A percentile compares a stretch with the other conserved stretches of the same genome.
phyloP scores from a whole-genome alignment of 805 yeast species.

The Wickerhamomyces ciferrii region DNA sequence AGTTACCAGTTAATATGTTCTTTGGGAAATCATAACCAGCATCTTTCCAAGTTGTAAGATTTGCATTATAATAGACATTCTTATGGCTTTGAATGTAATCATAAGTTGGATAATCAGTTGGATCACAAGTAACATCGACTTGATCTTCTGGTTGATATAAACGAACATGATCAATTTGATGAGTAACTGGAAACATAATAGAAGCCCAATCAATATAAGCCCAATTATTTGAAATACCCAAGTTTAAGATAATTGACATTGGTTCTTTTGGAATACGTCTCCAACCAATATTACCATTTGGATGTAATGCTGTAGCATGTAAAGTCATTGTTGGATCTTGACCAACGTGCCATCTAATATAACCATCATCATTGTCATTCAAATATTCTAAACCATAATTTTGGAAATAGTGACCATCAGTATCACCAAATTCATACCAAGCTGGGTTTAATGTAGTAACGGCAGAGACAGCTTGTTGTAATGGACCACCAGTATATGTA shows the following conservation, averaged over 20 bases:
- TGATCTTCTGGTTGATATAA: conserved; percentile 79
- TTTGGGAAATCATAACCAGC: conserved; percentile 75
- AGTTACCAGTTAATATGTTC: conserved; percentile 51
- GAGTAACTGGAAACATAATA: conserved; percentile 68
- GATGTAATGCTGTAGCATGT: conserved; percentile 70
- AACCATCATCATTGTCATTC: conserved; percentile 67
- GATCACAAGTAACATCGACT: conserved; percentile 75
- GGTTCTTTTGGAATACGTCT: conserved; percentile 85
- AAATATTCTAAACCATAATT: conserved; percentile 72
- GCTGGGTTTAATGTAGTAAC: conserved; percentile 69
- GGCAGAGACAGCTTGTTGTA: conserved; percentile 89
- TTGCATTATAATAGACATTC: conserved; percentile 63
- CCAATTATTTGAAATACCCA: conserved; percentile 92
- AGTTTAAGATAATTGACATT: conserved; percentile 80
- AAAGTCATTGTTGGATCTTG: conserved; percentile 70
- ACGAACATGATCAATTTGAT: conserved; percentile 83
- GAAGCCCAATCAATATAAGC: conserved; percentile 89
- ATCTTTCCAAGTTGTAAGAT: conserved; percentile 65
- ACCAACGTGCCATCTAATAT: conserved; percentile 85
- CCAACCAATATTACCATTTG: conserved; percentile 87
- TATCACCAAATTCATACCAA: conserved; percentile 74
- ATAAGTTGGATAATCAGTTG: conserved; percentile 75
- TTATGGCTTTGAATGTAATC: conserved; percentile 74
- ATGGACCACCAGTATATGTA: conserved; percentile 87
- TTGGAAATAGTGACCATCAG: conserved; percentile 53